Evolutionary conservation across 1,139 yeast species (phyloP).

Genomic region (Pneumocystis wakefieldiae): DNA sequence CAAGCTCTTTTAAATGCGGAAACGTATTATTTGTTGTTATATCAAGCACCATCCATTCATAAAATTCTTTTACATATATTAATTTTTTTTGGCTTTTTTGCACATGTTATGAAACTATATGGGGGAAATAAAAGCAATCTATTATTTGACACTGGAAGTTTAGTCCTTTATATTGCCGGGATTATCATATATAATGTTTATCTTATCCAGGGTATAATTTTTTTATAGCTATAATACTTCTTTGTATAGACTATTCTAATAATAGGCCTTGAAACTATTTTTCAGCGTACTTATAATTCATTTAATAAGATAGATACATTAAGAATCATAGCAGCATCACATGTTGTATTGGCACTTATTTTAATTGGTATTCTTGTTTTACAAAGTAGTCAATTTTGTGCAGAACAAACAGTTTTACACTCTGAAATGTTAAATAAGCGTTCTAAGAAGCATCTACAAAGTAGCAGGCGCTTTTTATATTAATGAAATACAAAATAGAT

Average conservation of each 20-base stretch:
- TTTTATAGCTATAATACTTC: neutral
- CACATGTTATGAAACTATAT: neutral
- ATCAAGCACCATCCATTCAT: neutral
- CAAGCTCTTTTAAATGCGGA: neutral
- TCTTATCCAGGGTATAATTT: neutral
- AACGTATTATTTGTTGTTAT: neutral
- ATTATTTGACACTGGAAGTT: conserved; percentile 77
- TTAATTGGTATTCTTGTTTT: conserved; percentile 64
- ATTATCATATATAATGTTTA: conserved; percentile 49
- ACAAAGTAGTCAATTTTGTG: conserved; percentile 84
- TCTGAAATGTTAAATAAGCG: neutral
- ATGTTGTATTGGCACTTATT: conserved; percentile 56
- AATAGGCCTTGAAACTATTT: conserved; percentile 60
- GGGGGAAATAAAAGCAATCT: conserved; percentile 29
- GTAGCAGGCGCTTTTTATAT: neutral
- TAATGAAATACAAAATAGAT: neutral
- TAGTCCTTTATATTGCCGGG: conserved; percentile 54
- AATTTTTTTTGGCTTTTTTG: neutral
- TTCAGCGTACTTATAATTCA: conserved; percentile 79
- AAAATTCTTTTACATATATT: neutral
- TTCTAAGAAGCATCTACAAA: neutral
- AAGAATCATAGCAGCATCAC: conserved; percentile 83
- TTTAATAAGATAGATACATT: conserved; percentile 75
- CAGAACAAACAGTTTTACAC: conserved; percentile 46
- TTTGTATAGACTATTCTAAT: conserved; percentile 49